These are phyloP conservation scores for Lactifluus echinatus DNA, from an alignment of 768 basidiomycete species.

Conservation along the genomic window DNA sequence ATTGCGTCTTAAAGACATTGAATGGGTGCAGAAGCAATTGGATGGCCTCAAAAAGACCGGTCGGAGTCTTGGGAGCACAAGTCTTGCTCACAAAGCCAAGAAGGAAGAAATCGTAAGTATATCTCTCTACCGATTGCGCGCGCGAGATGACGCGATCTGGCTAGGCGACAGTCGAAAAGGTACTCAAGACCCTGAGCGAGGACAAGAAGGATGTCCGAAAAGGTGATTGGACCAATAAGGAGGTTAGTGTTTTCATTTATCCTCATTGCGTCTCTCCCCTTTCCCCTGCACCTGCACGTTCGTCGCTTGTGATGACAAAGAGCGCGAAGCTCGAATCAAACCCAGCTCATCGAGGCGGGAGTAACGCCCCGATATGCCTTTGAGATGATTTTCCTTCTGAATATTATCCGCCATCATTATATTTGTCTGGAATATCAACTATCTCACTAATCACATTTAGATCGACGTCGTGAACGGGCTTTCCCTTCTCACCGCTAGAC, in stretches of 20 bases:
- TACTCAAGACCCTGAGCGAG: constrained; percentile 65
- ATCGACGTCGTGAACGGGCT: constrained; percentile 87
- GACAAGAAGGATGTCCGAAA: constrained; percentile 90
- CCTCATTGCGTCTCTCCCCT: no score
- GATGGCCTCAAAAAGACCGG: constrained; percentile 69
- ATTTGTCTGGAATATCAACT: background rate
- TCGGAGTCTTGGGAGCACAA: constrained; percentile 61
- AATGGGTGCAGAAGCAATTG: constrained; percentile 93
- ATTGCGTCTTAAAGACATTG: constrained; percentile 95
- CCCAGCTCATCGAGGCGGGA: constrained; percentile 96
- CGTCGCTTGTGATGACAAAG: constrained; percentile 58
- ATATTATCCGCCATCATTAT: background rate
- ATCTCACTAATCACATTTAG: constrained; percentile 32
- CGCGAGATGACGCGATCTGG: background rate
- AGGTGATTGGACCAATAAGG: constrained; percentile 91
- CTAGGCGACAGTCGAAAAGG: constrained; percentile 79
- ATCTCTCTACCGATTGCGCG: background rate
- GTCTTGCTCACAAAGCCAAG: constrained; percentile 87
- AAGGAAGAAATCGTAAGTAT: constrained; percentile 87
- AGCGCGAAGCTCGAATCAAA: constrained; percentile 69
- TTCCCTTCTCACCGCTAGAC: constrained; percentile 89
- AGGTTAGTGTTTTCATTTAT: constrained; percentile 47
- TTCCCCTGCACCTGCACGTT: no score
- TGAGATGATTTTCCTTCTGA: constrained; percentile 44
- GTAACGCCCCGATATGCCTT: constrained; percentile 73